phyloP scores from a whole-genome alignment of 495 filamentous ascomycete species.

The Penicillium fimorum region DNA sequence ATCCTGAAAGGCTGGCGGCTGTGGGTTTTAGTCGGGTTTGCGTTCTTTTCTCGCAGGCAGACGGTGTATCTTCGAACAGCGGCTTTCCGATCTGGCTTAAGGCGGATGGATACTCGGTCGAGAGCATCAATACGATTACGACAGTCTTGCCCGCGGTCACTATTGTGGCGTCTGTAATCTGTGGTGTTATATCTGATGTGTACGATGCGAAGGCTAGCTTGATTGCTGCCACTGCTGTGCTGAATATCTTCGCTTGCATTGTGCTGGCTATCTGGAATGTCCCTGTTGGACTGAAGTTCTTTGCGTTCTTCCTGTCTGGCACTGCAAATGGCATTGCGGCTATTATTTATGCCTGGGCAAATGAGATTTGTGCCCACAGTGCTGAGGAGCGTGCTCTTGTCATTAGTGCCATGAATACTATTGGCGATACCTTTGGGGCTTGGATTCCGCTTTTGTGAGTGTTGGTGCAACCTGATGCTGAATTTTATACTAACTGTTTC shows the following conservation, averaged over 20 bases:
- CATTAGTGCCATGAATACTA: conserved; percentile 51
- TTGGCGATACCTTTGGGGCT: conserved; percentile 47
- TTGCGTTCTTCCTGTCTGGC: conserved; percentile 41
- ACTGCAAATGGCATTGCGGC: conserved; percentile 29
- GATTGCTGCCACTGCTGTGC: conserved; percentile 38
- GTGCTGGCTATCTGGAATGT: conserved; percentile 50
- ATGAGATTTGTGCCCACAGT: conserved; percentile 55
- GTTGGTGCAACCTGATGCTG: background rate
- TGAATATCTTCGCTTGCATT: conserved; percentile 36
- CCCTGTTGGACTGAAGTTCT: conserved; percentile 46
- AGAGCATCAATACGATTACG: conserved; percentile 42
- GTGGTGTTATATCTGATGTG: conserved; percentile 45
- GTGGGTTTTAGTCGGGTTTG: conserved; percentile 31
- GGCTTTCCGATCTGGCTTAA: conserved; percentile 43
- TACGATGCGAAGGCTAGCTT: conserved; percentile 39
- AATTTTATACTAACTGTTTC: conserved; percentile 2
- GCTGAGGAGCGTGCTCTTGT: conserved; percentile 59
- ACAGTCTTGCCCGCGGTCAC: conserved; percentile 40
- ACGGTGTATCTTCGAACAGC: conserved; percentile 26
- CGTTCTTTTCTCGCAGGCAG: conserved; percentile 38
- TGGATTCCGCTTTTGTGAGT: conserved; percentile 31
- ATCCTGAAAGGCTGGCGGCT: conserved; percentile 28
- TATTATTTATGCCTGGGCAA: conserved; percentile 45
- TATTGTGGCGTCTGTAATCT: conserved; percentile 40
- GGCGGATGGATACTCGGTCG: conserved; percentile 40